Evolutionary conservation across 1,139 yeast genomes (phyloP), one percentile per base, ranked within the genome.

Genomic region (Saccharomyces hybrid): DNA sequence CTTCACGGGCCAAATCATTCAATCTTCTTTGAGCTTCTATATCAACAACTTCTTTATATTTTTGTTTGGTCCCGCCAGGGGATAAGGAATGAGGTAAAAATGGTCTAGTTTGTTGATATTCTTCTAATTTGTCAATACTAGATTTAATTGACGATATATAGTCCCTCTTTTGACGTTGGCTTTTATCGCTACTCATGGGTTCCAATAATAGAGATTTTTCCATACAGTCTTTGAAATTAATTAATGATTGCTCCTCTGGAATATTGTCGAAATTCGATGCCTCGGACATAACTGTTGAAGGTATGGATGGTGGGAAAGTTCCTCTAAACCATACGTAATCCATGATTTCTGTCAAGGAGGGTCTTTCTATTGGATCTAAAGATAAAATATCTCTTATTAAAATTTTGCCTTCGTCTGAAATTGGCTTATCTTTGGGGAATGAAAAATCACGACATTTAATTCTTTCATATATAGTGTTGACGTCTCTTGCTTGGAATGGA

Each of bases 401-500:
- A 16, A 75, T 75, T 66, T 79, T 81, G 5, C 97, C 96, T 54
- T 85, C 90, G 13, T 76, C 72, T 7, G 95, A 83, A 48, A 88
- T 82, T 44, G 79, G 78, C 62, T 81, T 80, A 61, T 86, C 90
- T 47, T 77, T 77, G 27, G 99, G 99, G 73, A 90, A 93, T 49
- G 75, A 73, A 69, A 84, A 90, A 62, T 89, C 96, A 54, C 87
- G 86, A 57, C 80, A 79, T 71, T 90, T 89, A 70, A 95, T 93
- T 71, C 97, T 80, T 67, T 90, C 96, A 72, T 95, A 95, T 61
- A 95, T 93, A 54, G 88, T 83, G 66, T 90, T 88, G 52, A 95
- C 97, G 69, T 91, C 97, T 69, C 89, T 89, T 41, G 96, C 90
- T 74, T 93, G 99, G 74, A 93, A 93, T 3, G 99, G 99, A 16